phyloP scores from a whole-genome alignment of 2,329 filamentous ascomycete genomes.

The Xylariaceae sp. region DNA sequence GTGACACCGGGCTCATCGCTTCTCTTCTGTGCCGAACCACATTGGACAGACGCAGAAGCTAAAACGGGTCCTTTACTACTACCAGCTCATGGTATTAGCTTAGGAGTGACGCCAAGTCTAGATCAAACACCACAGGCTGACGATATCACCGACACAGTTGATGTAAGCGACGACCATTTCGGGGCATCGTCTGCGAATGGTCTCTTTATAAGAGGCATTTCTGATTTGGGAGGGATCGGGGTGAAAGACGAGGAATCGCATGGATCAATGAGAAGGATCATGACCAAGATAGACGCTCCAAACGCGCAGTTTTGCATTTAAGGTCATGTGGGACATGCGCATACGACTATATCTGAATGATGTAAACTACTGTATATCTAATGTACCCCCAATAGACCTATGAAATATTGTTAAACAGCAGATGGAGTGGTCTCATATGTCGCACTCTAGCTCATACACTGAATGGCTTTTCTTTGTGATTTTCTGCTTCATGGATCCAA shows the following conservation, averaged over 20 bases:
- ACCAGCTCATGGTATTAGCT: slow-evolving; percentile 9
- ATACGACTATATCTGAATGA: too few species aligned
- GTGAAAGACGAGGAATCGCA: background rate
- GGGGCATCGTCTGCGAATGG: slow-evolving; percentile 61
- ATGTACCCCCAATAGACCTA: too few species aligned
- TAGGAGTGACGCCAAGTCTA: slow-evolving; percentile 24
- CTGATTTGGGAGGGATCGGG: slow-evolving; percentile 3
- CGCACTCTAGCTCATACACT: too few species aligned
- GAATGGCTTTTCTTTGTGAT: too few species aligned
- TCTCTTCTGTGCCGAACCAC: slow-evolving; percentile 57
- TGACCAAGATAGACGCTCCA: slow-evolving; percentile 29
- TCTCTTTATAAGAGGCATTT: slow-evolving; percentile 41
- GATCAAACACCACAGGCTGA: slow-evolving; percentile 9
- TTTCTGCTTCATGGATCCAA: too few species aligned
- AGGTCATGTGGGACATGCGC: background rate
- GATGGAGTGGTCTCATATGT: too few species aligned
- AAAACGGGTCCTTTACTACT: slow-evolving; percentile 7
- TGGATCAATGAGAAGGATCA: slow-evolving; percentile 14
- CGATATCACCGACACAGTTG: slow-evolving; percentile 21
- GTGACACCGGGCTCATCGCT: slow-evolving; percentile 61
- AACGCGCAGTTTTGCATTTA: slow-evolving; percentile 16
- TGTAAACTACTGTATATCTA: too few species aligned
- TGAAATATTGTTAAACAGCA: too few species aligned
- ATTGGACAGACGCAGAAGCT: slow-evolving; percentile 14
- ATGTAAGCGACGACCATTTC: slow-evolving; percentile 44